phyloP scores from a whole-genome alignment of 257 asterid species.

The Haberlea rhodopensis region DNA sequence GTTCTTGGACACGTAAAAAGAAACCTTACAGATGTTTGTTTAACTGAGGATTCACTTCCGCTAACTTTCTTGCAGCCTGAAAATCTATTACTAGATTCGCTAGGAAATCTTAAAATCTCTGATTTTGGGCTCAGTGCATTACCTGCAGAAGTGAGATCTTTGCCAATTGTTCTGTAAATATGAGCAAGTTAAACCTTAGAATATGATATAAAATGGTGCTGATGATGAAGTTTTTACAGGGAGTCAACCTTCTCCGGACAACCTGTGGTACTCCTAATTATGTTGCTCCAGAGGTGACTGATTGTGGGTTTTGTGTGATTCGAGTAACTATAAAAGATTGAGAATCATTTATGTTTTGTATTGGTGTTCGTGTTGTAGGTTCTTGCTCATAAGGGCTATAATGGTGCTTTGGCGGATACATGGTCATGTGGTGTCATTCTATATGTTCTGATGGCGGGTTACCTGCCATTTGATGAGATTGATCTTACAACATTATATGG shows the following conservation, averaged over 20 bases:
- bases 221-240: slow-evolving; percentile 44
- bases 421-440: slow-evolving; percentile 99
- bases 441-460: slow-evolving; percentile 92
- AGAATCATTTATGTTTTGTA: slow-evolving; percentile 15
- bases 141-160: slow-evolving; percentile 69
- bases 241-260: slow-evolving; percentile 83
- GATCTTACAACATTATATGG: slow-evolving; percentile 90
- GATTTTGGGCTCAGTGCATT: slow-evolving; percentile 98
- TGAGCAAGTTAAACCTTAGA: slow-evolving; percentile 2
- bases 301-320: slow-evolving; percentile 11
- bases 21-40: slow-evolving; percentile 12
- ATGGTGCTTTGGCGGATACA: slow-evolving; percentile 92
- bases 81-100: slow-evolving; percentile 90
- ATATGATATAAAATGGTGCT: slow-evolving; percentile 28
- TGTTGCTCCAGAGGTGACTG: slow-evolving; percentile 94
- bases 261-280: slow-evolving; percentile 99
- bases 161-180: neutral
- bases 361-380: slow-evolving; percentile 51
- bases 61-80: slow-evolving; percentile 76
- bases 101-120: slow-evolving; percentile 89
- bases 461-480: slow-evolving; percentile 97
- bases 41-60: slow-evolving; percentile 23
- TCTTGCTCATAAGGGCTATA: slow-evolving; percentile 93
- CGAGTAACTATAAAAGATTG: slow-evolving; percentile 11
- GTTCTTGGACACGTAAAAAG: slow-evolving; percentile 15